phyloP scores from a whole-genome alignment of 495 filamentous ascomycete genomes.

The Tuber borchii region DNA sequence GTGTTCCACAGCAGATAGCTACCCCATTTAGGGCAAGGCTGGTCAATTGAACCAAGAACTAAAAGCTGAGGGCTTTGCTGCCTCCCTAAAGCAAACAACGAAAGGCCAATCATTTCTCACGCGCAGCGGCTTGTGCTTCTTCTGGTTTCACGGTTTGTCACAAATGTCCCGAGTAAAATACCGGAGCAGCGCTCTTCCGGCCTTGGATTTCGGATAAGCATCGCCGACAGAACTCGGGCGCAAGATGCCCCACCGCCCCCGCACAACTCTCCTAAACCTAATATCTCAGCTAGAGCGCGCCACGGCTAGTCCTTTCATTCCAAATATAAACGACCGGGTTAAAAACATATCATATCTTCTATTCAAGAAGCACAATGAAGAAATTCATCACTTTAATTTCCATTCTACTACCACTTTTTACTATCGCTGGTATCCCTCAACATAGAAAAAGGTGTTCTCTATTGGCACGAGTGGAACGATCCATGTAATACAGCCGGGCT shows the following conservation, averaged over 20 bases:
- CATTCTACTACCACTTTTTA: background rate
- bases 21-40: background rate
- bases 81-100: background rate
- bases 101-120: background rate
- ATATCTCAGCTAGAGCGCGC: background rate
- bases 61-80: background rate
- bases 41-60: background rate
- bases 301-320: background rate
- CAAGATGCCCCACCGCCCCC: background rate
- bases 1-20: background rate
- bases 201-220: background rate
- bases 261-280: background rate
- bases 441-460: background rate
- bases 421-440: background rate
- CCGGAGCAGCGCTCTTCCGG: background rate
- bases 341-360: background rate
- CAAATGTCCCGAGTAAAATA: background rate
- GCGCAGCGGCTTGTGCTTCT: constrained; percentile 1
- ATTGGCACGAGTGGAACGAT: background rate
- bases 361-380: background rate
- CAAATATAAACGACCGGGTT: background rate
- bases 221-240: background rate
- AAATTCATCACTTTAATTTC: background rate
- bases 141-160: background rate
- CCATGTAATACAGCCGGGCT: background rate